These are phyloP conservation scores for Galeopsis tetrahit DNA, from an alignment of 257 asterid genomes.

Conservation along the genomic window DNA sequence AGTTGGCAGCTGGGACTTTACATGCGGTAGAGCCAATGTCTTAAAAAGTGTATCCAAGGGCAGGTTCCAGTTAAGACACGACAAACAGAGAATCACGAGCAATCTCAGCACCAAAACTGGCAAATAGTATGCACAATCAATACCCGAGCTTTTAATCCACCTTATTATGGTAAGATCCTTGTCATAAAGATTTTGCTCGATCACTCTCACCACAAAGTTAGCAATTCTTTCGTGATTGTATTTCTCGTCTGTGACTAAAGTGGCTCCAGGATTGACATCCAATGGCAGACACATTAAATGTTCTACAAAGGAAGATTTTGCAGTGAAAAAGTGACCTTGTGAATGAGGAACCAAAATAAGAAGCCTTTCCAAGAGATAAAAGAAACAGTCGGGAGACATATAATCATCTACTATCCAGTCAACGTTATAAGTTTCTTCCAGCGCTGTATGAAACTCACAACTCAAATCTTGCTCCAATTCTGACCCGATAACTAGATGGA, in stretches of 20 bases:
- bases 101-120: constrained; percentile 48
- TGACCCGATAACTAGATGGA: neutral
- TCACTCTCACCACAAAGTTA: constrained; percentile 24
- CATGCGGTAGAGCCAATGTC: constrained; percentile 3
- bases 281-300: constrained; percentile 36
- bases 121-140: constrained; percentile 27
- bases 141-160: constrained; percentile 42
- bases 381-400: constrained; percentile 61
- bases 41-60: neutral
- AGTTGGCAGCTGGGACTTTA: constrained; percentile 42
- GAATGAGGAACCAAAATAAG: constrained; percentile 44
- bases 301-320: constrained; percentile 58
- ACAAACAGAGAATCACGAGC: constrained; percentile 45
- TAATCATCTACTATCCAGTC: constrained; percentile 40
- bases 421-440: constrained; percentile 39
- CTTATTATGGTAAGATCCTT: neutral
- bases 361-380: constrained; percentile 61
- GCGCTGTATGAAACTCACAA: constrained; percentile 35
- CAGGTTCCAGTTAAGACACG: constrained; percentile 37
- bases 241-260: neutral
- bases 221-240: neutral
- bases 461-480: constrained; percentile 8
- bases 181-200: constrained; percentile 31
- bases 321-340: constrained; percentile 37
- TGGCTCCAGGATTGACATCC: constrained; percentile 28